A percentile compares a stretch with the other conserved stretches of the same genome.
Evolutionary conservation across 2,329 filamentous ascomycete genomes (phyloP).

Genomic region (Xylariaceae sp.): DNA sequence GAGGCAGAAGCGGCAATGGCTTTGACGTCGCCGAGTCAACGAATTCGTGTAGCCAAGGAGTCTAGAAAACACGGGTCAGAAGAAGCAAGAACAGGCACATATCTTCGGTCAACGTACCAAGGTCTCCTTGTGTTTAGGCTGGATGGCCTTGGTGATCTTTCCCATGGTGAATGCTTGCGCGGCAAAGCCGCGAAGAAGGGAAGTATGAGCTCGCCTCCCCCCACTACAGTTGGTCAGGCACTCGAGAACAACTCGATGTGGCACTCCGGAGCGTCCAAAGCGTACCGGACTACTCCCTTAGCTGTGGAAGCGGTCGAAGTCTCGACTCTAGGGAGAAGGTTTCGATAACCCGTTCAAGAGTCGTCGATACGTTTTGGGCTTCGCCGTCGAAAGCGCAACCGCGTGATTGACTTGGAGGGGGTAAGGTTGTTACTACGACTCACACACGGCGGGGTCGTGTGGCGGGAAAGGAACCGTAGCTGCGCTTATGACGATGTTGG

Average conservation of each 20-base stretch:
- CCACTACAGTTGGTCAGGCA: constrained; percentile 44
- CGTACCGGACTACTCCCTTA: constrained; percentile 27
- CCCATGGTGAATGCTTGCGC: constrained; percentile 56
- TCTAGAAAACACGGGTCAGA: constrained; percentile 47
- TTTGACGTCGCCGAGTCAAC: constrained; percentile 63
- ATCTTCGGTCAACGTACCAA: constrained; percentile 44
- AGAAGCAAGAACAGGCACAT: constrained; percentile 6
- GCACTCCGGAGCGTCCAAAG: constrained; percentile 28
- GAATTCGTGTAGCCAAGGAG: constrained; percentile 79
- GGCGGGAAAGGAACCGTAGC: neutral
- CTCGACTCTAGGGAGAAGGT: constrained; percentile 18
- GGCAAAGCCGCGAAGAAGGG: constrained; percentile 51
- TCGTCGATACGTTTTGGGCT: constrained; percentile 15
- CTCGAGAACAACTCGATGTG: constrained; percentile 37
- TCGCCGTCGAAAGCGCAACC: constrained; percentile 25
- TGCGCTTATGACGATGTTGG: neutral
- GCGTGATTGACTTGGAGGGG: constrained; percentile 22
- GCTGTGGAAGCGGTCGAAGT: constrained; percentile 13
- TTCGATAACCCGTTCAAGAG: constrained; percentile 8
- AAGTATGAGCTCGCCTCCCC: constrained; percentile 46
- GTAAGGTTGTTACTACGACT: constrained; percentile 8
- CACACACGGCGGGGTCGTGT: constrained; percentile 12
- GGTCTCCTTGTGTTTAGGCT: constrained; percentile 61
- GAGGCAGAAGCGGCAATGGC: constrained; percentile 70
- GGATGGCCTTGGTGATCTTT: constrained; percentile 62